Percentiles rank a stretch among this genome's conserved stretches.
phyloP scores from a whole-genome alignment of 2,329 filamentous ascomycete species.

The Incumbomyces delicatus region DNA sequence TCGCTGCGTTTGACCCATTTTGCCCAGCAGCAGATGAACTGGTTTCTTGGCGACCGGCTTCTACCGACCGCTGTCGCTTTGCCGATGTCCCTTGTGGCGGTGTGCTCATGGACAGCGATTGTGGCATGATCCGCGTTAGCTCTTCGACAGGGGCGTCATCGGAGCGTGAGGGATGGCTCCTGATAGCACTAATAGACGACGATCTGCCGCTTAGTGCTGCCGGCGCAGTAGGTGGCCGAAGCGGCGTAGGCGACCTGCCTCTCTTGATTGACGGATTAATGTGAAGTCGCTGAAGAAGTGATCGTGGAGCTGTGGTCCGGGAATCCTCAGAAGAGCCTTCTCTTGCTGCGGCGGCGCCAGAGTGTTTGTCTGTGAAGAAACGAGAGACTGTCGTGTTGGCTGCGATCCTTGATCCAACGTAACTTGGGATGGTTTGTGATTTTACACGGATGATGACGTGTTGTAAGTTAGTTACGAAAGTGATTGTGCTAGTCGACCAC shows the following conservation, averaged over 20 bases:
- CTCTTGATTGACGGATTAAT: slow-evolving; percentile 15
- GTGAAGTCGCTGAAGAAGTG: slow-evolving; percentile 19
- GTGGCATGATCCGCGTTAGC: slow-evolving; percentile 19
- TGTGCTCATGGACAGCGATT: slow-evolving; percentile 14
- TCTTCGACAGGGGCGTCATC: slow-evolving; percentile 17
- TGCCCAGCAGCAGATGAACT: slow-evolving; percentile 8
- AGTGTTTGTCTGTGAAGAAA: slow-evolving; percentile 18
- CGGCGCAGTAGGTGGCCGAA: slow-evolving; percentile 1
- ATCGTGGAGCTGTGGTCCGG: slow-evolving; percentile 10
- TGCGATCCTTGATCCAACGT: not conserved
- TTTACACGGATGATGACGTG: too few relatives aligned
- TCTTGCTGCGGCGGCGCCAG: slow-evolving; percentile 16
- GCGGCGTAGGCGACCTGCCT: slow-evolving; percentile 15
- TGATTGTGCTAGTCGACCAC: too few relatives aligned
- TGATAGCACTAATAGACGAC: slow-evolving; percentile 8
- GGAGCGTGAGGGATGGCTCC: slow-evolving; percentile 13
- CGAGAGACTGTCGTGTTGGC: slow-evolving; percentile 19
- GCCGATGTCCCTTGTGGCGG: slow-evolving; percentile 9
- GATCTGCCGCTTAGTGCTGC: not conserved
- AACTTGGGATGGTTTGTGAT: too few relatives aligned
- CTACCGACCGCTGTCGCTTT: slow-evolving; percentile 19
- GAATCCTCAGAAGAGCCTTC: slow-evolving; percentile 15
- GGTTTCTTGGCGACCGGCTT: slow-evolving; percentile 5
- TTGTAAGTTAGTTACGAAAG: too few relatives aligned
- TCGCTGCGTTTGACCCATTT: slow-evolving; percentile 8